Conservation (phyloP, 1,139 yeast species). For the Taphrina populina region DNA sequence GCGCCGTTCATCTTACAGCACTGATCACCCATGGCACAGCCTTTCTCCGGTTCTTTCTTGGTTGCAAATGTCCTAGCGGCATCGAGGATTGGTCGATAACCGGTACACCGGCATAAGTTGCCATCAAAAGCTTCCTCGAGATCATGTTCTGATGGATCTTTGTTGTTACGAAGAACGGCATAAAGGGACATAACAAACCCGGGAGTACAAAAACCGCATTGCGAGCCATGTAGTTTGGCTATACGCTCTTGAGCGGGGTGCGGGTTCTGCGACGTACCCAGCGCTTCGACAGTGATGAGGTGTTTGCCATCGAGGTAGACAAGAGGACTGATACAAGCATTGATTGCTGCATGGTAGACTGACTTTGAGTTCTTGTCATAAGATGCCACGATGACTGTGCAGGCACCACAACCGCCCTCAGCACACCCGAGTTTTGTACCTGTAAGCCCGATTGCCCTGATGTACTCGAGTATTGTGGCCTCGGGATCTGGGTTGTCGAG, state of each 20-base stretch:
- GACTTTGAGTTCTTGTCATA: slow-evolving; percentile 42
- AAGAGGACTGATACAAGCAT: slow-evolving; percentile 52
- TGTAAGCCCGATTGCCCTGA: slow-evolving; percentile 45
- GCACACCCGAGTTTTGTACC: slow-evolving; percentile 54
- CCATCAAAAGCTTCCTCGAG: slow-evolving; percentile 52
- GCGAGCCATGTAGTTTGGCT: slow-evolving; percentile 53
- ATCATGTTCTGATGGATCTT: slow-evolving; percentile 47
- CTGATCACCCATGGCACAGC: slow-evolving; percentile 39
- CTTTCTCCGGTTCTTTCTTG: slow-evolving; percentile 41
- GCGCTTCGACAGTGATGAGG: slow-evolving; percentile 51
- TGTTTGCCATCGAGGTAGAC: slow-evolving; percentile 51
- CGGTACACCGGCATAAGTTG: slow-evolving; percentile 52
- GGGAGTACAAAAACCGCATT: slow-evolving; percentile 54
- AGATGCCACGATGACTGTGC: slow-evolving; percentile 49
- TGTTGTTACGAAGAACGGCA: slow-evolving; percentile 47
- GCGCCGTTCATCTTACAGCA: slow-evolving; percentile 24
- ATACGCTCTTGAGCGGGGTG: slow-evolving; percentile 53
- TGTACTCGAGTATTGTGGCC: slow-evolving; percentile 49
- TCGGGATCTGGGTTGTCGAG: slow-evolving; percentile 49
- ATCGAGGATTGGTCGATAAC: slow-evolving; percentile 52
- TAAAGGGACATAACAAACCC: slow-evolving; percentile 53
- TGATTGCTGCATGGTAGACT: slow-evolving; percentile 48
- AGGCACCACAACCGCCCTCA: slow-evolving; percentile 55
- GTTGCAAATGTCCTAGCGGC: slow-evolving; percentile 49
- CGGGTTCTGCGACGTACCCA: slow-evolving; percentile 47